These are phyloP conservation scores for Amanita polypyramis DNA, from an alignment of 768 basidiomycete species.

Conservation along the genomic window DNA sequence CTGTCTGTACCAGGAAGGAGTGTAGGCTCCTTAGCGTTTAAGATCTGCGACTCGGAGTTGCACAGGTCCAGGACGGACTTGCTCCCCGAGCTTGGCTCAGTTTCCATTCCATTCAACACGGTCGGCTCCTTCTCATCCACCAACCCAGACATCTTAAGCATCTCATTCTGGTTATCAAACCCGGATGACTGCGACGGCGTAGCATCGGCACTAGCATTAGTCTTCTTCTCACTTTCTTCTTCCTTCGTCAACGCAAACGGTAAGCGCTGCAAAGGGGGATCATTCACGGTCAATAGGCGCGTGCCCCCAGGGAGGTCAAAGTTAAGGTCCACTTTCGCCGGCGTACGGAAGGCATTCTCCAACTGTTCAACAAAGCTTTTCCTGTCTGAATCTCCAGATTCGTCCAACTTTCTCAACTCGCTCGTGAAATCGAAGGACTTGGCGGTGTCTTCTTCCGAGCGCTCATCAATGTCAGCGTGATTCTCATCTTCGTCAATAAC, in stretches of 20 bases:
- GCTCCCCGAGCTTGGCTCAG: conserved; percentile 9
- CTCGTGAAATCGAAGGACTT: conserved; percentile 81
- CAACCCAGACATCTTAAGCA: conserved; percentile 11
- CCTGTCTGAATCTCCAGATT: conserved; percentile 58
- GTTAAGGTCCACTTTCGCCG: conserved; percentile 53
- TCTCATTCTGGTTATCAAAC: conserved; percentile 10
- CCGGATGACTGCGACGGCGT: conserved; percentile 4
- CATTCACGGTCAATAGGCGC: conserved; percentile 17
- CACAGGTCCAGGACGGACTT: conserved; percentile 15
- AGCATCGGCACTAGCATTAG: not conserved
- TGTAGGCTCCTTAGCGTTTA: conserved; percentile 27
- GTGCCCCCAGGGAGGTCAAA: conserved; percentile 31
- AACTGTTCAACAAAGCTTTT: conserved; percentile 75
- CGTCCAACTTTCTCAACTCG: conserved; percentile 59
- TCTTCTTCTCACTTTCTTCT: conserved; percentile 6
- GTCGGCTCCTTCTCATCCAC: conserved; percentile 22
- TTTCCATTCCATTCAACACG: conserved; percentile 11
- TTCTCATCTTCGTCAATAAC: conserved; percentile 12
- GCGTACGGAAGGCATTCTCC: conserved; percentile 71
- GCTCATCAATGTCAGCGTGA: conserved; percentile 27
- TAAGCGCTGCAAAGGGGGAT: conserved; percentile 44
- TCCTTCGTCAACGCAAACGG: conserved; percentile 18
- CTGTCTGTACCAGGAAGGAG: conserved; percentile 28
- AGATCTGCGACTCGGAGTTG: conserved; percentile 18
- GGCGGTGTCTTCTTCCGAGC: conserved; percentile 57